Evolutionary conservation across 495 filamentous ascomycete genomes (phyloP), one percentile per base, ranked within the genome.

Genomic region (Aspergillus taichungensis): DNA sequence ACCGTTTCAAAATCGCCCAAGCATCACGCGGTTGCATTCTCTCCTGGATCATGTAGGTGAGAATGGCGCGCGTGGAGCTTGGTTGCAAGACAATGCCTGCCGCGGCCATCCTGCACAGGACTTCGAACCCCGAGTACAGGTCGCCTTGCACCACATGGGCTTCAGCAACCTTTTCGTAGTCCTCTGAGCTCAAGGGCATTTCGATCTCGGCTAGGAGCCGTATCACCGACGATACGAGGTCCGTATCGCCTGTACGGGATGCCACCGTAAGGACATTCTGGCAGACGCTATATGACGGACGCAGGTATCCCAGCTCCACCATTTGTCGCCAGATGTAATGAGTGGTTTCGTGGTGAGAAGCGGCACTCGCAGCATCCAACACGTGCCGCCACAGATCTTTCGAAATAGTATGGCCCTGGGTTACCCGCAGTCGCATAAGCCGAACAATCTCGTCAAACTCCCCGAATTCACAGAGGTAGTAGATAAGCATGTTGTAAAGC

Each of bases 131-230:
- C 31, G 71, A 68, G 29, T 49, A 55, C 8, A 85, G 46, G 43
- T 83, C 75, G 1, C 70, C 72, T 5, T 63, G 59, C n/a, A 53
- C 57, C n/a, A 75, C 60, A 56, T 94, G 84, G 30, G 79, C 70
- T 44, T 84, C 76, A 13, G 89, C 57, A 11, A 95, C 71, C 28
- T 77, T 70, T 59, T 90, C 86, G 64, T 92, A 95, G 56, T 95
- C 85, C 39, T 82, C 72, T 5, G 70, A 50, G 3, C 70, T 62
- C 28, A 87, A 71, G 31, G 68, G 60, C 13, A 73, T 59, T 1
- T 68, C 73, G 10, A 78, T 71, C 4, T 72, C 63, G 43, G 49
- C 42, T 2, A 77, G 54, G 46, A 68, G 68, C 9, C 54, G 55
- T 33, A 62, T 50, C 14, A 70, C 58, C 11, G 67, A 62, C 11